Evolutionary conservation across 73 alveolate genomes (phyloP), one percentile per base, ranked within the genome.

Genomic region (Durusdinium trenchii): DNA sequence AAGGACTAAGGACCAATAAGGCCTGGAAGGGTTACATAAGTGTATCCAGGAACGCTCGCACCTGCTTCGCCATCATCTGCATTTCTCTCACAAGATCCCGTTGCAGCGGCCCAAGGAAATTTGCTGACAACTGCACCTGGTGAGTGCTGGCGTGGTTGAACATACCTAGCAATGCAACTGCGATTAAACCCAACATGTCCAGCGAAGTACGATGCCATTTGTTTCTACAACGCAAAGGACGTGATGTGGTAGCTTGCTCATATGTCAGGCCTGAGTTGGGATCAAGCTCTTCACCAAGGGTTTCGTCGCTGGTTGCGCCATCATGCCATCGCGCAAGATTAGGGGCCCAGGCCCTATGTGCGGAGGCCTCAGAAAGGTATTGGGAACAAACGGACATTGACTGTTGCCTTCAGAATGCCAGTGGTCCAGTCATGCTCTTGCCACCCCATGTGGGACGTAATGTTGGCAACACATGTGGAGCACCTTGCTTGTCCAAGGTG

Each of bases 251-350:
- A 54, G 28, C 64, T 20, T 54, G 9, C 64, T 54, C 20, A 12
- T 54, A 9, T 20, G 9, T 20, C 20, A 9, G 64, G 64, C 64
- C 9, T 9, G 64, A 9, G 64, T 20, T 20, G 9, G 28, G 28
- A 12, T 20, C 64, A 54, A 54, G 9, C 64, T 9, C 64, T 20
- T 9, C 64, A 20, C 28, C 28, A 12, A 20, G 64, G 64, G 28
- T 9, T 12, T 54, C 28, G 64, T 35, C 76, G 51, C 94, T 0
- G 94, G 73, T 5, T n/a, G 94, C 46, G 91, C 71, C 54, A 52
- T 40, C 52, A 84, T 26, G 36, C 94, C 94, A 20, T 84, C 94
- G 4, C 94, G 73, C 76, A 84, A 84, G 42, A 84, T 75, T 50
- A 81, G 48, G 57, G 94, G 76, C 6, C 76, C 64, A 54, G 64